Evolutionary conservation across 1,139 yeast genomes (phyloP).

Genomic region (Hansenula sp.): DNA sequence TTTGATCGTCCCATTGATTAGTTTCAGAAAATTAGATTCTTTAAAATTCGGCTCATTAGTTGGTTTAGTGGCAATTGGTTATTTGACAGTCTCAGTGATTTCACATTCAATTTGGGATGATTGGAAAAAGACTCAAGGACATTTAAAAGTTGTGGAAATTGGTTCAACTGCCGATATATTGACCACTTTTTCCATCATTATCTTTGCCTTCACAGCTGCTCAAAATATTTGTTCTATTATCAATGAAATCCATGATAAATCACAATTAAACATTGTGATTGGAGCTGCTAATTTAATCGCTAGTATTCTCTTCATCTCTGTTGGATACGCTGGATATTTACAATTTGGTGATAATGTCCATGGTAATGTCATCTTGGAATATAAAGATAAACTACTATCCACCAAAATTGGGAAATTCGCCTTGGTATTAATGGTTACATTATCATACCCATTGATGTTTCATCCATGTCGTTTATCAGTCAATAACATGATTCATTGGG

Average conservation of each 20-base stretch:
- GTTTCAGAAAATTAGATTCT: constrained; percentile 71
- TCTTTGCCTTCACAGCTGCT: constrained; percentile 94
- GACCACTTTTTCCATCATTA: constrained; percentile 83
- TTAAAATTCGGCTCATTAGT: constrained; percentile 81
- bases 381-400: constrained; percentile 34
- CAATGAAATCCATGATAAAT: constrained; percentile 68
- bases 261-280: constrained; percentile 52
- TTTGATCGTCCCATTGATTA: constrained; percentile 72
- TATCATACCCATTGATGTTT: constrained; percentile 88
- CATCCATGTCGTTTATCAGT: constrained; percentile 89
- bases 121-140: constrained; percentile 46
- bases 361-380: constrained; percentile 80
- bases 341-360: constrained; percentile 76
- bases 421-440: constrained; percentile 75
- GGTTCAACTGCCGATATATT: constrained; percentile 57
- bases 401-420: constrained; percentile 61
- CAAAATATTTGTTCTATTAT: constrained; percentile 91
- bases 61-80: constrained; percentile 80
- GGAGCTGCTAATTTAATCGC: constrained; percentile 53
- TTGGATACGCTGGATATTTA: constrained; percentile 81
- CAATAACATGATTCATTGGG: constrained; percentile 67
- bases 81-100: constrained; percentile 70
- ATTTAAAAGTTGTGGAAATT: constrained; percentile 50
- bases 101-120: constrained; percentile 55
- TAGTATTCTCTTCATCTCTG: constrained; percentile 56